Conservation (phyloP, 1,139 yeast genomes). For the Arxiozyma heterogenica region DNA sequence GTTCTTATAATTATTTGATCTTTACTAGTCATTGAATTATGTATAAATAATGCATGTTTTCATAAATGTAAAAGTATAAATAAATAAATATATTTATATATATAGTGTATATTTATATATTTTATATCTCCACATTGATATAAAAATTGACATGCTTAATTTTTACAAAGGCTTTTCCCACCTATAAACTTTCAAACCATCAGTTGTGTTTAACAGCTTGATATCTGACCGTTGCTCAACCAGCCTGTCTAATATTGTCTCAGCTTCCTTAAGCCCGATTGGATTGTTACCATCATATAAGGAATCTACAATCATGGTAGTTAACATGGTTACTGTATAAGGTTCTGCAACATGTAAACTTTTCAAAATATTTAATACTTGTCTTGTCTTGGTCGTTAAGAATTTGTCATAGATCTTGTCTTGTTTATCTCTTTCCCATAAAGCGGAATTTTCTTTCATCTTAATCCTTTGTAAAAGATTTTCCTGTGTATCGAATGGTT, state of each 20-base stretch:
- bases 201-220: conserved; percentile 18
- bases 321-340: conserved; percentile 27
- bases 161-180: not conserved
- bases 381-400: conserved; percentile 37
- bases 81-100: not conserved
- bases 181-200: conserved; percentile 3
- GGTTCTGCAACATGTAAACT: conserved; percentile 29
- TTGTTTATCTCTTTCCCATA: conserved; percentile 21
- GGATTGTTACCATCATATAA: conserved; percentile 30
- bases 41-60: too few relatives aligned
- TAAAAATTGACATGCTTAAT: too few relatives aligned
- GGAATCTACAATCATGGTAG: conserved; percentile 28
- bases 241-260: not conserved
- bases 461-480: conserved; percentile 23
- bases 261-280: conserved; percentile 17
- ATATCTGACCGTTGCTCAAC: conserved; percentile 16
- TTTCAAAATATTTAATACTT: conserved; percentile 29
- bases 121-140: too few relatives aligned
- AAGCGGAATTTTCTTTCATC: conserved; percentile 23
- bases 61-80: not conserved
- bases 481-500: conserved; percentile 16
- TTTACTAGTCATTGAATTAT: too few relatives aligned
- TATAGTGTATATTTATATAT: not conserved
- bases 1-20: not conserved
- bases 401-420: conserved; percentile 34